phyloP scores from a whole-genome alignment of 1,139 yeast species.

The Insectozyma bohioensis region DNA sequence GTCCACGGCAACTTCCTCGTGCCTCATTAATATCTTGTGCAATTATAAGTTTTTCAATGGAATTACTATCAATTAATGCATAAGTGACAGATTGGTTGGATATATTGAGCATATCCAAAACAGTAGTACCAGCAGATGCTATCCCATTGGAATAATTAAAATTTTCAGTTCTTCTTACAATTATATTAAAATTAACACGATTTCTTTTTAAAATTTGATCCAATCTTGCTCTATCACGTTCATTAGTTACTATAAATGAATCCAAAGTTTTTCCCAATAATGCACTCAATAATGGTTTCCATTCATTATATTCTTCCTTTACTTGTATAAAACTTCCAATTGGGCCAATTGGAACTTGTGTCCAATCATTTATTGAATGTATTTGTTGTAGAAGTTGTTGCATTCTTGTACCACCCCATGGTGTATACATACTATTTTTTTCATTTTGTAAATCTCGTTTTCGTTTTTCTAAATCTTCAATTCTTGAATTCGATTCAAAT shows the following conservation, averaged over 20 bases:
- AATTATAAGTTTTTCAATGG: slow-evolving; percentile 60
- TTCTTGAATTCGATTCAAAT: slow-evolving; percentile 2
- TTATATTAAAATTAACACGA: slow-evolving; percentile 35
- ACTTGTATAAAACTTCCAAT: slow-evolving; percentile 64
- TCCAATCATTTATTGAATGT: slow-evolving; percentile 36
- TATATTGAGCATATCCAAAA: slow-evolving; percentile 62
- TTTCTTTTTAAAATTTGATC: slow-evolving; percentile 38
- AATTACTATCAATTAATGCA: slow-evolving; percentile 63
- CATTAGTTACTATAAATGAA: slow-evolving; percentile 67
- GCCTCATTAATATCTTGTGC: slow-evolving; percentile 55
- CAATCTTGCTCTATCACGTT: slow-evolving; percentile 57
- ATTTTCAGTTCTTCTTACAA: slow-evolving; percentile 55
- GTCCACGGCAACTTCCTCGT: slow-evolving; percentile 28
- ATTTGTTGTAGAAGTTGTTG: slow-evolving; percentile 44
- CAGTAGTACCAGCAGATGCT: slow-evolving; percentile 36
- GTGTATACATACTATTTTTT: slow-evolving; percentile 32
- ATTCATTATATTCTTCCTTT: slow-evolving; percentile 52
- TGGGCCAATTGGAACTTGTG: slow-evolving; percentile 75
- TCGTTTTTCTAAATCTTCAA: slow-evolving; percentile 8
- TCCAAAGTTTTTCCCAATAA: slow-evolving; percentile 46
- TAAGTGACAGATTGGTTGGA: slow-evolving; percentile 54
- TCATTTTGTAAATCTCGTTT: slow-evolving; percentile 11
- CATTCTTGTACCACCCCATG: slow-evolving; percentile 49
- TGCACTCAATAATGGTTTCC: slow-evolving; percentile 64
- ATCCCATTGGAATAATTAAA: slow-evolving; percentile 49